phyloP scores from a whole-genome alignment of 208 protist species.

The Perkinsela sp. region DNA sequence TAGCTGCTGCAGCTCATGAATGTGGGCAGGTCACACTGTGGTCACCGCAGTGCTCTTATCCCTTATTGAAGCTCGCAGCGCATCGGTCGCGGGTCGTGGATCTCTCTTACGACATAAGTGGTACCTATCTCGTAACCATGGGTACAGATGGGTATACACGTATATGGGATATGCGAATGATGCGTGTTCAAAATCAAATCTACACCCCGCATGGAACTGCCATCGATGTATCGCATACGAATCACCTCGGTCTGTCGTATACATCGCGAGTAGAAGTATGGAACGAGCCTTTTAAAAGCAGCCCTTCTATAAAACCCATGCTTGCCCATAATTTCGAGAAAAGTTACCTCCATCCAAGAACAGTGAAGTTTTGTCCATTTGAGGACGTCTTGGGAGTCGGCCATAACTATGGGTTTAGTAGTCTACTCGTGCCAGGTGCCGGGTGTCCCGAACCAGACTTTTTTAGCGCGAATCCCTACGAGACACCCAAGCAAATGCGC shows the following conservation, averaged over 20 bases:
- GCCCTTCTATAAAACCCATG: constrained; percentile 35
- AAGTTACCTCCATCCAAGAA: constrained; percentile 26
- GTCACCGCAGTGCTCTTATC: constrained; percentile 71
- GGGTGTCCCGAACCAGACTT: constrained; percentile 69
- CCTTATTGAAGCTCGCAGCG: constrained; percentile 77
- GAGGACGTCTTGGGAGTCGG: constrained; percentile 60
- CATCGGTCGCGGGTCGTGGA: constrained; percentile 63
- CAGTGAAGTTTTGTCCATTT: constrained; percentile 52
- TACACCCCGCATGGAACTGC: constrained; percentile 35
- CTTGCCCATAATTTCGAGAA: constrained; percentile 60
- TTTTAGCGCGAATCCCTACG: constrained; percentile 69
- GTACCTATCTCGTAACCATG: constrained; percentile 75
- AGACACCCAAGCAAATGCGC: constrained; percentile 58
- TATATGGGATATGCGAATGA: constrained; percentile 87
- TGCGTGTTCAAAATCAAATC: constrained; percentile 56
- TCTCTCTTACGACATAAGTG: constrained; percentile 47
- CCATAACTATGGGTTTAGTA: constrained; percentile 56
- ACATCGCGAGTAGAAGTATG: constrained; percentile 50
- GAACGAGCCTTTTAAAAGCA: constrained; percentile 35
- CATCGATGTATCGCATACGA: constrained; percentile 41
- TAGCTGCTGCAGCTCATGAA: constrained; percentile 64
- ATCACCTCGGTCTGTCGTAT: constrained; percentile 47
- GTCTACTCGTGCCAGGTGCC: constrained; percentile 46
- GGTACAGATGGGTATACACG: constrained; percentile 78
- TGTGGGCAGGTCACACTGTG: constrained; percentile 80